phyloP scores from a whole-genome alignment of 2,329 filamentous ascomycete species.

The Colletotrichum ledebouriae region DNA sequence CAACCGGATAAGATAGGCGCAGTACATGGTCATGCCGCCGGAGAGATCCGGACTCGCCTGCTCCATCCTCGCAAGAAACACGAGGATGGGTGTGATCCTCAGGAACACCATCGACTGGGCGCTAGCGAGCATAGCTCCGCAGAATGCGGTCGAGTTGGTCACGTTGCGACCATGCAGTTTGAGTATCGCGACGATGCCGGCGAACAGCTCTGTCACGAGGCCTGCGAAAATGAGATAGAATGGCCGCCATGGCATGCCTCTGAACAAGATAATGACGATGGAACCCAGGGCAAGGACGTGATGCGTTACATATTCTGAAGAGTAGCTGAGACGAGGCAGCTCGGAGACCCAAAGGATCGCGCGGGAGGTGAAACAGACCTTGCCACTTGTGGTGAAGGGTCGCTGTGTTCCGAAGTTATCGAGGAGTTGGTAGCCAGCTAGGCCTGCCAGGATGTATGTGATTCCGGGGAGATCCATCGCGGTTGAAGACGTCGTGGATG shows the following conservation, averaged over 20 bases:
- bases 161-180: slow-evolving; percentile 20
- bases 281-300: slow-evolving; percentile 39
- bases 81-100: slow-evolving; percentile 13
- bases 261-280: slow-evolving; percentile 6
- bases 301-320: slow-evolving; percentile 35
- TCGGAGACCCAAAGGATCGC: slow-evolving; percentile 41
- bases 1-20: slow-evolving; percentile 5
- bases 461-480: no score
- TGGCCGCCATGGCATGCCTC: slow-evolving; percentile 3
- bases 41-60: not conserved
- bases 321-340: slow-evolving; percentile 29
- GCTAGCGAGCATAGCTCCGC: slow-evolving; percentile 11
- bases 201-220: slow-evolving; percentile 39
- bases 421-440: no score
- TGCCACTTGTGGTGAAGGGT: slow-evolving; percentile 13
- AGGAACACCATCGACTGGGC: not conserved
- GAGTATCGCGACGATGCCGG: slow-evolving; percentile 26
- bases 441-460: no score
- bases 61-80: not conserved
- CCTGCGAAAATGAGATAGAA: slow-evolving; percentile 39
- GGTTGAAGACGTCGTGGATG: no score
- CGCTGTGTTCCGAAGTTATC: slow-evolving; percentile 6
- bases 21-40: slow-evolving; percentile 1
- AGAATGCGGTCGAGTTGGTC: not conserved
- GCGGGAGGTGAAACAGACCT: slow-evolving; percentile 36